phyloP scores from a whole-genome alignment of 768 basidiomycete genomes.

The Grammothele lineata region DNA sequence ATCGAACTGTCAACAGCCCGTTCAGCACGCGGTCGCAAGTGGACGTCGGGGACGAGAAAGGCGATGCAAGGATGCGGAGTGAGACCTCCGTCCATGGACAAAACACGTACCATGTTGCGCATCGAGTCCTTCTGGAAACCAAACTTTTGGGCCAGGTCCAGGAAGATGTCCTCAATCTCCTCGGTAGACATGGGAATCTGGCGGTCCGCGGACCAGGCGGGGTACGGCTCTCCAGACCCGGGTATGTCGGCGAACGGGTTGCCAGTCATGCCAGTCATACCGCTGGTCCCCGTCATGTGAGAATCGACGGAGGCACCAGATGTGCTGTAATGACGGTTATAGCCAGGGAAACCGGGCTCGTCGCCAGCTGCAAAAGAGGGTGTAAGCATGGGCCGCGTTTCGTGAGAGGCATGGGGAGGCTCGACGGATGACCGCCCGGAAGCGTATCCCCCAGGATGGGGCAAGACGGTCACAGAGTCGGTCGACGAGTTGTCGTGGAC shows the following conservation, averaged over 20 bases:
- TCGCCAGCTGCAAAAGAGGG: slow-evolving; percentile 23
- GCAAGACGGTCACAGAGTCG: slow-evolving; percentile 5
- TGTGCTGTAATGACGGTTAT: slow-evolving; percentile 26
- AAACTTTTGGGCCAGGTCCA: slow-evolving; percentile 97
- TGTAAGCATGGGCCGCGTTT: slow-evolving; percentile 13
- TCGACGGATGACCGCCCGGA: slow-evolving; percentile 2
- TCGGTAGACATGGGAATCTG: slow-evolving; percentile 96
- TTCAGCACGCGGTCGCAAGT: too few relatives aligned
- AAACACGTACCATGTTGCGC: slow-evolving; percentile 80
- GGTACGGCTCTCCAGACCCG: slow-evolving; percentile 64
- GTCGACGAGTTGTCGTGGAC: slow-evolving; percentile 9
- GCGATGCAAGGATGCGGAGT: neutral
- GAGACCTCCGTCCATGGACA: neutral
- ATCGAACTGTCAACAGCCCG: slow-evolving; percentile 90
- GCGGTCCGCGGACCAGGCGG: slow-evolving; percentile 90
- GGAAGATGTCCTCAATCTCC: slow-evolving; percentile 98
- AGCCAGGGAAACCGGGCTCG: slow-evolving; percentile 24
- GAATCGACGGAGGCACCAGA: slow-evolving; percentile 34
- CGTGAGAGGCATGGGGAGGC: neutral
- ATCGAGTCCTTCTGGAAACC: slow-evolving; percentile 96
- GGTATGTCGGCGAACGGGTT: slow-evolving; percentile 26
- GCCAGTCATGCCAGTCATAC: slow-evolving; percentile 14
- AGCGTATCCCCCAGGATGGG: neutral
- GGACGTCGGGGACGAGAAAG: slow-evolving; percentile 4
- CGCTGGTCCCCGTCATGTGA: slow-evolving; percentile 24